These are phyloP conservation scores for Phaeodactylum tricornutum DNA, from an alignment of 108 stramenopile genomes.

Conservation along the genomic window DNA sequence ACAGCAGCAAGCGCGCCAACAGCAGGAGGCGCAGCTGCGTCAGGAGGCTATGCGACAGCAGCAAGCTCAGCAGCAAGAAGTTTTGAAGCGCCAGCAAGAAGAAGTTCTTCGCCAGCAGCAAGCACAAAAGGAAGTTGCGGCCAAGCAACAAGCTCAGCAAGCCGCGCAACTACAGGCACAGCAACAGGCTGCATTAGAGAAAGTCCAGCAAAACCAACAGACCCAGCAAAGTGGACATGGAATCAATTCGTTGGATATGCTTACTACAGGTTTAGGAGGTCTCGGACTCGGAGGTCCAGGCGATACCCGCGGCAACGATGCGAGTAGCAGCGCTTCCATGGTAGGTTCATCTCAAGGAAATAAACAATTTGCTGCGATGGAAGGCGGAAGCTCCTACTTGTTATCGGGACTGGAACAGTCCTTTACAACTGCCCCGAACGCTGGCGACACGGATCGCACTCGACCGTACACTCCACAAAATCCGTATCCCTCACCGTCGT, in stretches of 20 bases:
- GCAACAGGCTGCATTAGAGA: conserved; percentile 27
- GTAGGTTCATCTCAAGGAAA: conserved; percentile 2
- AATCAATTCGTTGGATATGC: conserved; percentile 16
- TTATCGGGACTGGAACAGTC: conserved; percentile 48
- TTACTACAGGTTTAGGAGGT: conserved; percentile 55
- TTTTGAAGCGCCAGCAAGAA: conserved; percentile 51
- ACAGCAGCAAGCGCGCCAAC: conserved; percentile 47
- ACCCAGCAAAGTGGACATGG: conserved; percentile 16
- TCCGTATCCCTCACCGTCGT: conserved; percentile 81
- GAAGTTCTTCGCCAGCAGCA: conserved; percentile 43
- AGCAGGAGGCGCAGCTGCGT: conserved; percentile 50
- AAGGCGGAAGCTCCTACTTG: conserved; percentile 8
- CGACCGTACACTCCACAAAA: conserved; percentile 84
- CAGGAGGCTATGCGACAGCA: conserved; percentile 40
- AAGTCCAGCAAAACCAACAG: conserved; percentile 28
- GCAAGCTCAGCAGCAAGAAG: conserved; percentile 42
- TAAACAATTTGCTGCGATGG: conserved; percentile 7
- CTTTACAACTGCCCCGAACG: conserved; percentile 59
- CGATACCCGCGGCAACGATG: neutral
- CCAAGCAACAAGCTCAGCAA: conserved; percentile 37
- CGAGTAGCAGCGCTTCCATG: neutral
- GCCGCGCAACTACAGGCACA: conserved; percentile 34
- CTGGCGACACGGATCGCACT: conserved; percentile 53
- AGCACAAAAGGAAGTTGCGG: conserved; percentile 44
- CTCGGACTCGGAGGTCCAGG: conserved; percentile 24